These are phyloP conservation scores for Heliophila coronopifolia DNA, from an alignment of 441 rosid species.

Conservation along the genomic window DNA sequence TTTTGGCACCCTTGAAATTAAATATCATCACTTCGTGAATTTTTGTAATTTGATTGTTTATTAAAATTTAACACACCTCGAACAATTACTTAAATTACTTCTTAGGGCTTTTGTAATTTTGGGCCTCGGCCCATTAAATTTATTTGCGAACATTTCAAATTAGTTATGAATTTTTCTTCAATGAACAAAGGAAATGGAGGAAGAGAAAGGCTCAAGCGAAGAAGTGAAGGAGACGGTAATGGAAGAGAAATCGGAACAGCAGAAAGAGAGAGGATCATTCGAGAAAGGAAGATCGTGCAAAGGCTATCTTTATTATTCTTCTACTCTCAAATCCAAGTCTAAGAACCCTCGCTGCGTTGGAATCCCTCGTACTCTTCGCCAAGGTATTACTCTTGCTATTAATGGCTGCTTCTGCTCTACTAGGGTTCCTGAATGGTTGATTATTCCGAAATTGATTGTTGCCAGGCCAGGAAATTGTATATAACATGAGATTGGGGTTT, in stretches of 20 bases:
- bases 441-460: neutral
- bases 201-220: slow-evolving; percentile 20
- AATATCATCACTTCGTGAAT: slow-evolving; percentile 11
- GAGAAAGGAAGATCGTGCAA: slow-evolving; percentile 60
- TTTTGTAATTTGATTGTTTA: slow-evolving; percentile 12
- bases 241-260: slow-evolving; percentile 6
- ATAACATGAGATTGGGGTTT: neutral
- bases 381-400: slow-evolving; percentile 27
- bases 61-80: neutral
- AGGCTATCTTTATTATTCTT: slow-evolving; percentile 56
- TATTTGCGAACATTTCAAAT: neutral
- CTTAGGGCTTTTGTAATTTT: slow-evolving; percentile 30
- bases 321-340: slow-evolving; percentile 52
- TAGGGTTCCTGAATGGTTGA: neutral
- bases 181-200: slow-evolving; percentile 4
- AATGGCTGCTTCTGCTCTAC: neutral
- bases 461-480: neutral
- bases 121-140: slow-evolving; percentile 20
- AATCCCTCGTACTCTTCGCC: slow-evolving; percentile 49
- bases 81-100: too few relatives aligned
- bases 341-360: slow-evolving; percentile 70
- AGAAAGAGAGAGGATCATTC: slow-evolving; percentile 18
- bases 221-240: slow-evolving; percentile 19
- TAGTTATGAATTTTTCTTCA: neutral
- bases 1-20: slow-evolving; percentile 80